phyloP scores from a whole-genome alignment of 1,139 yeast species.

The Protomyces inundatus region DNA sequence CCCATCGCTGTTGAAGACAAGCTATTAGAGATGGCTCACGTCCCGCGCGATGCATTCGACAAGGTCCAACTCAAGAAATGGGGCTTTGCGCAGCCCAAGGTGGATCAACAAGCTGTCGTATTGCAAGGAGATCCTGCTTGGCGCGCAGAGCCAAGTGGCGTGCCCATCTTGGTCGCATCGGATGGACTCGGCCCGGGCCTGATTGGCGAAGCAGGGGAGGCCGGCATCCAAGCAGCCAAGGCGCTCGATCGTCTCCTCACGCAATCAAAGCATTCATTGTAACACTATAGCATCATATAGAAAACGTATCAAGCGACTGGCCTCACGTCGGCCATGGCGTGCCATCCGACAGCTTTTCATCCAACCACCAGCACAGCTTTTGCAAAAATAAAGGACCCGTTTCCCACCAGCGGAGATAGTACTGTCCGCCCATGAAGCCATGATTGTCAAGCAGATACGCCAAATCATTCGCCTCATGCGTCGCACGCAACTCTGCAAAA shows the following conservation, averaged over 20 bases:
- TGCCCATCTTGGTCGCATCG: conserved; percentile 4
- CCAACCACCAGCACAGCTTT: conserved; percentile 17
- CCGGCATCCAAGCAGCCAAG: conserved; percentile 20
- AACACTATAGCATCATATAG: neutral
- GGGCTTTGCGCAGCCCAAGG: neutral
- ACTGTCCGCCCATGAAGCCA: neutral
- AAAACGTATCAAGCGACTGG: too few species aligned
- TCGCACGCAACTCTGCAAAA: conserved; percentile 13
- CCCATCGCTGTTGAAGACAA: neutral
- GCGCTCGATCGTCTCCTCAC: neutral
- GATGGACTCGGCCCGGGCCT: conserved; percentile 15
- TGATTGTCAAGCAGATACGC: conserved; percentile 2
- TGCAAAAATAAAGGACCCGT: conserved; percentile 5
- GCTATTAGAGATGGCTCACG: neutral
- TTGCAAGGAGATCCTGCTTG: neutral
- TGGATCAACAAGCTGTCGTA: neutral
- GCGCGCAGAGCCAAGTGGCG: neutral
- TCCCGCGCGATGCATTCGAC: neutral
- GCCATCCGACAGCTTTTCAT: conserved; percentile 5
- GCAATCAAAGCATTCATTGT: neutral
- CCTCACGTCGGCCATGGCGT: conserved; percentile 16
- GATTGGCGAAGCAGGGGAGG: conserved; percentile 13
- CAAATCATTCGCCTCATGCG: conserved; percentile 14
- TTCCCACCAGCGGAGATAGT: conserved; percentile 17
- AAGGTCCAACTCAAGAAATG: conserved; percentile 15